Conservation (phyloP, 768 basidiomycete genomes). For the Panaeolus cyanescens region DNA sequence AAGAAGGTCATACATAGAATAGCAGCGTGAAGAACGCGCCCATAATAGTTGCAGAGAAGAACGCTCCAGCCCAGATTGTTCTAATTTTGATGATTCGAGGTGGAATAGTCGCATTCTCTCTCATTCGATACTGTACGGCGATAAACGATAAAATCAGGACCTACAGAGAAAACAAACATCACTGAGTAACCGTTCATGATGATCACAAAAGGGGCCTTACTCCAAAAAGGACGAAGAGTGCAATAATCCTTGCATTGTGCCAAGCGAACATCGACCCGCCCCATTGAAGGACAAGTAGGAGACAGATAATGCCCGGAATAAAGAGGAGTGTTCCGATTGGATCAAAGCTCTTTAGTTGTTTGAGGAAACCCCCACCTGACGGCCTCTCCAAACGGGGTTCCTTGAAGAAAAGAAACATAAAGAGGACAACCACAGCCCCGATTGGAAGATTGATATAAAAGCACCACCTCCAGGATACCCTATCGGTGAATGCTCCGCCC, state of each 20-base stretch:
- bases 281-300: conserved; percentile 49
- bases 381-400: conserved; percentile 12
- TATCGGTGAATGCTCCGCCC: conserved; percentile 33
- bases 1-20: conserved; percentile 5
- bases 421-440: conserved; percentile 13
- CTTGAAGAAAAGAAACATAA: conserved; percentile 17
- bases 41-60: background rate
- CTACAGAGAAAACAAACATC: background rate
- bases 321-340: conserved; percentile 39
- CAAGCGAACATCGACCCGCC: conserved; percentile 48
- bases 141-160: background rate
- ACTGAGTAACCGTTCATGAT: background rate
- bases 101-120: conserved; percentile 9
- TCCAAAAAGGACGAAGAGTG: conserved; percentile 13
- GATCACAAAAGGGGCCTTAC: too few relatives aligned
- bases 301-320: conserved; percentile 33
- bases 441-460: conserved; percentile 24
- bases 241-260: conserved; percentile 36
- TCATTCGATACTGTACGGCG: background rate
- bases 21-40: conserved; percentile 9
- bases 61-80: conserved; percentile 5
- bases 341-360: conserved; percentile 30
- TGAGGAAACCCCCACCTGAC: background rate
- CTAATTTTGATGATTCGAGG: conserved; percentile 5
- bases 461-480: conserved; percentile 23